Percentiles rank a stretch among this genome's conserved stretches.
These are phyloP conservation scores for Thermochaetoides dissita DNA, from an alignment of 2,329 filamentous ascomycete species.

Conservation along the genomic window DNA sequence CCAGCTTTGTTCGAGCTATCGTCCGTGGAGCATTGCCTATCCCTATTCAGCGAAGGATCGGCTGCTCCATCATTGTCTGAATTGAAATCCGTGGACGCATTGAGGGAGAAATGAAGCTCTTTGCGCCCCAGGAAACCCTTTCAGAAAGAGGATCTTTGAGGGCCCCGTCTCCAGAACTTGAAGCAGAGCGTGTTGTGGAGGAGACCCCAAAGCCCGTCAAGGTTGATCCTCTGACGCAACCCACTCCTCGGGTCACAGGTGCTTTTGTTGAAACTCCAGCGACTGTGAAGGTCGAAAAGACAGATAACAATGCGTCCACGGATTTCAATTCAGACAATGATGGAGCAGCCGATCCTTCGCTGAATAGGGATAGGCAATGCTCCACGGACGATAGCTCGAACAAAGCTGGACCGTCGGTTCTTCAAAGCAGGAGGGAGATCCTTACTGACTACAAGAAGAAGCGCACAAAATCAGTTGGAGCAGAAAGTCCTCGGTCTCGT, in stretches of 20 bases:
- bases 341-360: too few species aligned
- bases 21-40: too few species aligned
- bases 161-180: conserved; percentile 32
- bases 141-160: conserved; percentile 42
- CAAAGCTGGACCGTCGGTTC: not conserved
- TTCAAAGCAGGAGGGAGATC: conserved; percentile 4
- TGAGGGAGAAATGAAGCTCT: conserved; percentile 41
- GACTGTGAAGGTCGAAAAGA: conserved; percentile 29
- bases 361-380: too few species aligned
- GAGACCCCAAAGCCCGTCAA: conserved; percentile 35
- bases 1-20: too few species aligned
- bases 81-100: conserved; percentile 29
- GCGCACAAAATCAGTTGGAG: conserved; percentile 10
- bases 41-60: too few species aligned
- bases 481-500: conserved; percentile 8
- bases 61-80: too few species aligned
- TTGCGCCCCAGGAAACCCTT: conserved; percentile 39
- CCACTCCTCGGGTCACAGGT: conserved; percentile 40
- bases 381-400: too few species aligned
- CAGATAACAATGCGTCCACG: not conserved
- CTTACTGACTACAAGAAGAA: conserved; percentile 5
- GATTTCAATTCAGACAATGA: too few species aligned
- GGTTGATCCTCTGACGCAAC: conserved; percentile 32
- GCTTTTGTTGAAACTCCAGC: conserved; percentile 44
- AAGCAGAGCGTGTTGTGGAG: conserved; percentile 22